Base-by-base conservation (phyloP, 2,329 filamentous ascomycete species). In the Trichoderma afroharzianum region DNA sequence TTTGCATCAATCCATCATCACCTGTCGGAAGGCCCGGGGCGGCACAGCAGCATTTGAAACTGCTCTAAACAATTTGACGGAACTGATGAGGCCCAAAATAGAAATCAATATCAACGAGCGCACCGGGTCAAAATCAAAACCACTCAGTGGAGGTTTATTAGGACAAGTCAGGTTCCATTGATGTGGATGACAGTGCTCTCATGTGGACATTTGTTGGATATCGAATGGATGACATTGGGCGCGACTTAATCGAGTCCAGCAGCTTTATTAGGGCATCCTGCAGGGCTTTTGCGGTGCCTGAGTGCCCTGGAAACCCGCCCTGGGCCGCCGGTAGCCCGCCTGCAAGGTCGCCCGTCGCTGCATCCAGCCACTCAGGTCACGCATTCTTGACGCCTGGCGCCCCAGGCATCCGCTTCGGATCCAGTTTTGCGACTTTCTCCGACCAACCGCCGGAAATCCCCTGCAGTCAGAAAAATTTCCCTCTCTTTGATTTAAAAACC, bases 381-480 rank as follows among this genome's bases (percentile, higher is more conserved):
- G 43, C 36, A 62, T 50, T 63, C 68, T 71, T 55, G 74, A 71
- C 75, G 77, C 77, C 77, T 79, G 77, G 77, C 74, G 77, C 77
- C 74, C 74, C 73, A 79, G 77, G 77, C 77, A 78, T 72, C 75
- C 28, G 57, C 50, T 53, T 47, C 63, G n/a, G 63, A 39, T 21
- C 61, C 55, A 32, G 33, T 36, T 43, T 61, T 30, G 57, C 67
- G 67, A 28, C 26, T 69, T 69, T 69, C 57, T 69, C 67, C 67
- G 67, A 62, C 55, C 21, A 62, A 62, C 55, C 57, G 39, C 67
- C 67, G 67, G 67, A 26, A 26, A 50, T 50, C 43, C 43, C 43
- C 43, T 21, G 18, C 43, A 67, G 66, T 5, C 57, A 55, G 64
- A 62, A 69, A 68, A 62, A 69, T 63, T 68, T 72, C 57, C 58